Evolutionary conservation across 768 basidiomycete species (phyloP).

Genomic region (Termitomyces bulborhizus): DNA sequence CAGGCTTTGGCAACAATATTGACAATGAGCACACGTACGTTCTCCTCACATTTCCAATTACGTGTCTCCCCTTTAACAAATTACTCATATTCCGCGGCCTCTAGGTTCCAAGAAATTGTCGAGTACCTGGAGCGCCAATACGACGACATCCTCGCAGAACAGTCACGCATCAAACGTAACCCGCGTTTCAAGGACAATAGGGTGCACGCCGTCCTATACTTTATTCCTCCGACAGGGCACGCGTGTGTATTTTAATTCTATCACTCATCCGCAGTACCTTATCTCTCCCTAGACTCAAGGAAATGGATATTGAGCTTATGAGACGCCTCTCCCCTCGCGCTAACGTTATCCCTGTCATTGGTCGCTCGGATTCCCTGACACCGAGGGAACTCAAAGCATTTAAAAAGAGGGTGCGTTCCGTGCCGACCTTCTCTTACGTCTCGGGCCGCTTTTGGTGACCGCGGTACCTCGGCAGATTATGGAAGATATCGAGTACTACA

Average conservation of each 20-base stretch:
- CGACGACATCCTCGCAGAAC: constrained; percentile 83
- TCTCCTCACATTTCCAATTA: constrained; percentile 1
- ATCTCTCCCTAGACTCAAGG: constrained; percentile 50
- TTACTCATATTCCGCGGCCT: constrained; percentile 1
- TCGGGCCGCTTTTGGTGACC: constrained; percentile 8
- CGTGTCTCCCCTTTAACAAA: not conserved
- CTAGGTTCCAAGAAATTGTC: constrained; percentile 83
- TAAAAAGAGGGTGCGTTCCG: constrained; percentile 60
- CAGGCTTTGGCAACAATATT: constrained; percentile 87
- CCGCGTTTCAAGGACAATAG: constrained; percentile 88
- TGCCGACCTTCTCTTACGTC: constrained; percentile 8
- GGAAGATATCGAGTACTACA: constrained; percentile 89
- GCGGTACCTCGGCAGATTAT: constrained; percentile 51
- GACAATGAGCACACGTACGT: constrained; percentile 84
- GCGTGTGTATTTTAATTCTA: constrained; percentile 43
- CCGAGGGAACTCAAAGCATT: constrained; percentile 74
- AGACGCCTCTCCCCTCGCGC: constrained; percentile 81
- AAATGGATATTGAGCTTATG: constrained; percentile 95
- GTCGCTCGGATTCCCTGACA: constrained; percentile 85
- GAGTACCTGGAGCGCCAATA: constrained; percentile 88
- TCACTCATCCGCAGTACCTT: not conserved
- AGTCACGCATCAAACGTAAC: constrained; percentile 90
- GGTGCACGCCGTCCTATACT: constrained; percentile 84
- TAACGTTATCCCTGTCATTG: constrained; percentile 91
- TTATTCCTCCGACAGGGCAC: constrained; percentile 86